Evolutionary conservation across 768 basidiomycete genomes (phyloP).

Genomic region (Coprinopsis strossmayeri): DNA sequence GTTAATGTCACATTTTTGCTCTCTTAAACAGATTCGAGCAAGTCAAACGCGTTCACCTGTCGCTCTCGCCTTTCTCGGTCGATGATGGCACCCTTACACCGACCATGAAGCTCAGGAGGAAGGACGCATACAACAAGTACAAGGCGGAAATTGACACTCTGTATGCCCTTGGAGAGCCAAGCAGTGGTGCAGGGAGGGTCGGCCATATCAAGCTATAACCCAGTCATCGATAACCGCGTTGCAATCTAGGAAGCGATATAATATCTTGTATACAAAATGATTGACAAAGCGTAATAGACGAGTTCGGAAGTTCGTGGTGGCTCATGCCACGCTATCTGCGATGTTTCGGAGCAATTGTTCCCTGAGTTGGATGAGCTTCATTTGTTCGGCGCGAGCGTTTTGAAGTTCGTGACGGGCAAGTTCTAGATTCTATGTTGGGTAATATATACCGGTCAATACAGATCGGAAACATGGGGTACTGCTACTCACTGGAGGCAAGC

Average conservation of each 20-base stretch:
- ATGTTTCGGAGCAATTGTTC: slow-evolving; percentile 41
- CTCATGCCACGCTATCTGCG: slow-evolving; percentile 30
- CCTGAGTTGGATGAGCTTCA: slow-evolving; percentile 38
- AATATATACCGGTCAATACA: not conserved
- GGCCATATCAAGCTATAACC: too few species aligned
- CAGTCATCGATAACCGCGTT: too few species aligned
- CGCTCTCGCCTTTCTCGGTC: slow-evolving; percentile 62
- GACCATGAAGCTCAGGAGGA: slow-evolving; percentile 78
- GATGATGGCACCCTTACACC: slow-evolving; percentile 84
- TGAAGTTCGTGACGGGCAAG: slow-evolving; percentile 36
- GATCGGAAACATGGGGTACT: not conserved
- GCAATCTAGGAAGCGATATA: too few species aligned
- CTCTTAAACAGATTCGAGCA: slow-evolving; percentile 64
- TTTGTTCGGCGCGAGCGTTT: slow-evolving; percentile 34
- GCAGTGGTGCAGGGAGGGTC: too few species aligned
- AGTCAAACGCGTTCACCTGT: slow-evolving; percentile 74
- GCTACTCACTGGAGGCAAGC: slow-evolving; percentile 37
- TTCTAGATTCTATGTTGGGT: slow-evolving; percentile 33
- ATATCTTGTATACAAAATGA: too few species aligned
- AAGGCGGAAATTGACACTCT: slow-evolving; percentile 65
- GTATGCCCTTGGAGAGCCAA: slow-evolving; percentile 64
- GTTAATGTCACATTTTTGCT: not conserved
- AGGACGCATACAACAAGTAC: slow-evolving; percentile 68
- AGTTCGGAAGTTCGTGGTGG: too few species aligned
- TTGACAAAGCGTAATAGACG: too few species aligned